Evolutionary conservation across 139 green algal genomes (phyloP), one percentile per base, ranked within the genome.

Genomic region (Auxenochlorella protothecoides): DNA sequence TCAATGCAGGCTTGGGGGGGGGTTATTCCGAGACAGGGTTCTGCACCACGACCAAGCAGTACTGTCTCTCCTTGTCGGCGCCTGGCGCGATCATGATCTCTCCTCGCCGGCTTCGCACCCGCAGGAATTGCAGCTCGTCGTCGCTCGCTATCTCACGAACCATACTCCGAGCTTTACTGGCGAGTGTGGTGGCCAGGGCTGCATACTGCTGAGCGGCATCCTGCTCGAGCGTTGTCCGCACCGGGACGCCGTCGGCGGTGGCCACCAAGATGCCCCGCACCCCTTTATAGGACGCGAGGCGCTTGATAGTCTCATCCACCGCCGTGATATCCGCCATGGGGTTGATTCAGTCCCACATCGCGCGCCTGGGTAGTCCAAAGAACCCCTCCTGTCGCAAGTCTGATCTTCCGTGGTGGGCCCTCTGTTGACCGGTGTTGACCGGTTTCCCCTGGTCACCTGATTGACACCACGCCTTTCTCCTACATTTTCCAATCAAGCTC

Each of bases 41-140:
- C 68, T 94, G 89, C 15, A 94, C 84, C 12, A 93, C 85, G 9
- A 92, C 79, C 9, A 94, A 78, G 12, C 86, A 87, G 72, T 90
- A 91, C 55, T 87, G 80, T 57, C 82, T 76, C 15, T 82, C 83
- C 71, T 87, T 85, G 65, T 91, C 84, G 73, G 91, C 91, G 76
- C 88, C 82, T 44, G 92, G 91, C 5, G 85, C 85, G 68, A 97
- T 89, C 76, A 97, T 88, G 69, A 97, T 91, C 73, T 97, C 92
- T 74, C 93, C 87, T 73, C 89, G 88, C 64, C 90, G 89, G 52
- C 79, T 89, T 4, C 92, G 78, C 61, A 97, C 83, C 64, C 92
- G 78, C 15, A 96, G 66, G 71, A 91, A 92, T 62, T 89, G 83
- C n/a, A 97, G 75, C 70, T 97, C 91, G 68, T 97, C 89, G 59